Evolutionary conservation across 805 yeast species (phyloP).

Genomic region (Candida hungchunana): DNA sequence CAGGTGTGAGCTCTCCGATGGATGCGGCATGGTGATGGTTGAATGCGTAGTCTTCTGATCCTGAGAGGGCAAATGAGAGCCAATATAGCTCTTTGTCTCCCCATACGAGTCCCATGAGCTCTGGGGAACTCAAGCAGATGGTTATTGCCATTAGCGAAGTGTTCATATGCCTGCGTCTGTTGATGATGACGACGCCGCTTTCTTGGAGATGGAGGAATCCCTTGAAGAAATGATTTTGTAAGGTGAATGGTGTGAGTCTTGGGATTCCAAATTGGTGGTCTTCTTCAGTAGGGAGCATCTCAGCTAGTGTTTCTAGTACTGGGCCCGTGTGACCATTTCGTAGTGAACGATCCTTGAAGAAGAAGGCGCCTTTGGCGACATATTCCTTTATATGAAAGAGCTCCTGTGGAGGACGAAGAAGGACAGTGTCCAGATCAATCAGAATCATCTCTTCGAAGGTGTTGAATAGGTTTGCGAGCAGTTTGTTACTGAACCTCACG

Average conservation of each 20-base stretch:
- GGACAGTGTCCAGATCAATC: conserved; percentile 51
- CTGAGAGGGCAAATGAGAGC: conserved; percentile 28
- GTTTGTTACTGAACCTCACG: conserved; percentile 38
- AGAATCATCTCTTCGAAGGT: conserved; percentile 47
- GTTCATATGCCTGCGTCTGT: conserved; percentile 25
- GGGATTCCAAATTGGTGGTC: conserved; percentile 8
- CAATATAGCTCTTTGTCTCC: conserved; percentile 38
- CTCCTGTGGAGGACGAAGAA: conserved; percentile 35
- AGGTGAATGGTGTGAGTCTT: conserved; percentile 4
- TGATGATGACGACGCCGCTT: conserved; percentile 25
- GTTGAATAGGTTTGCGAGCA: conserved; percentile 51
- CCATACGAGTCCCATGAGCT: conserved; percentile 25
- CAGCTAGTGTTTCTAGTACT: too few species aligned
- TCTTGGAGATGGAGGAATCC: conserved; percentile 27
- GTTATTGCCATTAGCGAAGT: conserved; percentile 21
- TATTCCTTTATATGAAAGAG: conserved; percentile 33
- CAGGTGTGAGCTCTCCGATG: conserved; percentile 15
- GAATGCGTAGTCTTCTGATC: conserved; percentile 15
- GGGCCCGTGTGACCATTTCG: conserved; percentile 7
- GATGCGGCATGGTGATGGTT: conserved; percentile 16
- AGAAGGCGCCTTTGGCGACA: conserved; percentile 33
- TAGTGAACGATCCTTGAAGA: conserved; percentile 39
- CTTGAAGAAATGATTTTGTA: conserved; percentile 6
- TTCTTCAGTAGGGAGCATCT: conserved; percentile 7
- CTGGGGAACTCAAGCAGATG: conserved; percentile 17